Percentiles rank a stretch among this genome's conserved stretches.
These are phyloP conservation scores for Aureobasidium pullulans DNA, from an alignment of 2,329 filamentous ascomycete genomes.

Conservation along the genomic window DNA sequence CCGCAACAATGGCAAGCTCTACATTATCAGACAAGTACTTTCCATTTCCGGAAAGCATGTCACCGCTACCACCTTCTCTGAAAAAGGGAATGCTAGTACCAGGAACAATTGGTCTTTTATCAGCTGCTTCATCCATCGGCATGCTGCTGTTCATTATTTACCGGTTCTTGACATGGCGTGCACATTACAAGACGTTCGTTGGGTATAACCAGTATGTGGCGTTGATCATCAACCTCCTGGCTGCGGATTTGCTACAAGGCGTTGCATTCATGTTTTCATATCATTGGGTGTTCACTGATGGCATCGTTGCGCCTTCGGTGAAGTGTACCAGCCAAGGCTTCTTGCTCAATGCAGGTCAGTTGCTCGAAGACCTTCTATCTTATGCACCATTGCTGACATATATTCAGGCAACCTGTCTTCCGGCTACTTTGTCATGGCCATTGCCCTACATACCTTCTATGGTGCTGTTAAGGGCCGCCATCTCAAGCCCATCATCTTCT, in stretches of 20 bases:
- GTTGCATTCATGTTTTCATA: constrained; percentile 57
- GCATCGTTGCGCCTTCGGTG: constrained; percentile 46
- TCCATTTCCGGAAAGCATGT: constrained; percentile 24
- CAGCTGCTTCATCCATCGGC: constrained; percentile 21
- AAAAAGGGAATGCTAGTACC: constrained; percentile 25
- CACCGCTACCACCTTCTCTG: constrained; percentile 18
- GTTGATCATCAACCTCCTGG: constrained; percentile 60
- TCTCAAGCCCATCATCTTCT: constrained; percentile 45
- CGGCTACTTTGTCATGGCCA: constrained; percentile 59
- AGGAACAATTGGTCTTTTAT: constrained; percentile 24
- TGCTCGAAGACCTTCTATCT: constrained; percentile 33
- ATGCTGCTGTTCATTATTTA: constrained; percentile 26
- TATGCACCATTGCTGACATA: background rate
- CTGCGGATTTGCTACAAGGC: constrained; percentile 61
- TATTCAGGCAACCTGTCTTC: constrained; percentile 35
- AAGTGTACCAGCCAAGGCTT: constrained; percentile 61
- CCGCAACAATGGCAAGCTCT: constrained; percentile 5
- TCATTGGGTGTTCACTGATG: constrained; percentile 49
- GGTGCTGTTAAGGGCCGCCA: constrained; percentile 52
- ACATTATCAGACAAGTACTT: constrained; percentile 19
- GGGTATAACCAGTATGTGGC: constrained; percentile 58
- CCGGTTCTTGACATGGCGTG: constrained; percentile 25
- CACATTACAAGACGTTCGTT: constrained; percentile 25
- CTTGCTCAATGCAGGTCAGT: constrained; percentile 56
- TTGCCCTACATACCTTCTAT: constrained; percentile 60